Base-by-base conservation (phyloP, 768 basidiomycete species). In the Hirschioporus abietinus region DNA sequence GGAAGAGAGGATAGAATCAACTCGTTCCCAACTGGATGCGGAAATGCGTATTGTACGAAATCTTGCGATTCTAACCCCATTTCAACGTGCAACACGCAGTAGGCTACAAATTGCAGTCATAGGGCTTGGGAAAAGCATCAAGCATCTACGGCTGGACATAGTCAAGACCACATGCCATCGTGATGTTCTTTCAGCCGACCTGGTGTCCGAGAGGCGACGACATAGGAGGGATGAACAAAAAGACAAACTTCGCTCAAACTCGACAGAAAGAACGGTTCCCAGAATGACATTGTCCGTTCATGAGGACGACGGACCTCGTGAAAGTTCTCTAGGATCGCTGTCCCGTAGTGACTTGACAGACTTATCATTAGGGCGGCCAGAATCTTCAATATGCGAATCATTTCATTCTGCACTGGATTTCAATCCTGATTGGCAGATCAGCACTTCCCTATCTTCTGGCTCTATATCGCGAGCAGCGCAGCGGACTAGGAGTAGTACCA, bases 31-130 rank as follows among this genome's bases (percentile, higher is more conserved):
- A 67, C 86, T 96, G 25, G 86, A 90, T 63, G 76, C 83, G 10
- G 85, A 90, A 68, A 77, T 95, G 74, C 87, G 89, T 20, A 79
- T 90, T 58, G 85, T 90, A 24, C 88, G 91, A 58, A 96, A 96
- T 71, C 82, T 98, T 24, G 89, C 89, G 1, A 85, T 91, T 58
- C 82, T 98, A 52, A 90, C 93, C 18, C 96, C 97, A 2, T 96
- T 99, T 76, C 92, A 90, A 72, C 86, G 86, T 62, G 81, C 88
- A 9, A 95, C 95, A 3, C 86, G 95, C 61, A 91, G 93, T 68
- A 85, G 88, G 60, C 82, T 99, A 27, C 78, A 84, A 25, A 71
- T 77, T 25, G 81, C 87, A 1, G 79, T 95, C 20, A 86, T 88
- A 70, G 78, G 77, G 20, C 79, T 90, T 15, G 86, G 90, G 8